Percentiles rank a stretch among this genome's conserved stretches.
phyloP scores from a whole-genome alignment of 1,284 basidiomycete species.

The Sanghuangporus sanghuang region DNA sequence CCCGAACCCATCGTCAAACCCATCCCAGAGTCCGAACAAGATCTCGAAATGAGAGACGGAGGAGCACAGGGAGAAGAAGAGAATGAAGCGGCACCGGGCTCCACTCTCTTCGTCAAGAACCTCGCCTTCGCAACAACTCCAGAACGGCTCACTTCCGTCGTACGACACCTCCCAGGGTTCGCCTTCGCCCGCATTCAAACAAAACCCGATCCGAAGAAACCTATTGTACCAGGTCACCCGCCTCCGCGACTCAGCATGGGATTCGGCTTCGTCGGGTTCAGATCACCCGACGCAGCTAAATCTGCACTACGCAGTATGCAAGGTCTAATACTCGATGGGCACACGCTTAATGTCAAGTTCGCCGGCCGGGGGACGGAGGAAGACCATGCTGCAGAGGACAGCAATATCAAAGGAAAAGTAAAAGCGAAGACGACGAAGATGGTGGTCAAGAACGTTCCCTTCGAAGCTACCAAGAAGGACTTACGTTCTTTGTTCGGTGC shows the following conservation, averaged over 20 bases:
- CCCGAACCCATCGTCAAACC: constrained; percentile 29
- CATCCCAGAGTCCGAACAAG: constrained; percentile 37
- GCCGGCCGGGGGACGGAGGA: constrained; percentile 81
- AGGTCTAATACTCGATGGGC: constrained; percentile 84
- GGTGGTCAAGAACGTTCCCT: constrained; percentile 96
- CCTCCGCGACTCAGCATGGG: constrained; percentile 77
- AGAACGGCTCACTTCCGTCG: constrained; percentile 64
- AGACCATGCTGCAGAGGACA: constrained; percentile 25
- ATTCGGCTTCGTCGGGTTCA: constrained; percentile 95
- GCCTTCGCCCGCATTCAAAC: constrained; percentile 89
- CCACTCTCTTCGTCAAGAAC: constrained; percentile 95
- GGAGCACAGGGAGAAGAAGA: constrained; percentile 39
- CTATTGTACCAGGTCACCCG: constrained; percentile 44
- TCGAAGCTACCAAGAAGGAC: constrained; percentile 94
- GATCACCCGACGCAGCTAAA: constrained; percentile 66
- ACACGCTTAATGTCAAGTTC: constrained; percentile 80
- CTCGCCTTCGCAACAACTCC: constrained; percentile 86
- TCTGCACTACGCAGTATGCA: constrained; percentile 78
- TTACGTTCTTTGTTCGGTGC: constrained; percentile 82
- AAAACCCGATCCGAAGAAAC: constrained; percentile 80
- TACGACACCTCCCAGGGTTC: constrained; percentile 79
- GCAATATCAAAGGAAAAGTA: constrained; percentile 21
- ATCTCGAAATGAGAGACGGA: constrained; percentile 21
- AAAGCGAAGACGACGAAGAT: constrained; percentile 76
- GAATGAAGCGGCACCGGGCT: constrained; percentile 52